Percentiles rank a stretch among this genome's conserved stretches.
Evolutionary conservation across 352 stramenopile species (phyloP).

Genomic region (Phytophthora boehmeriae): DNA sequence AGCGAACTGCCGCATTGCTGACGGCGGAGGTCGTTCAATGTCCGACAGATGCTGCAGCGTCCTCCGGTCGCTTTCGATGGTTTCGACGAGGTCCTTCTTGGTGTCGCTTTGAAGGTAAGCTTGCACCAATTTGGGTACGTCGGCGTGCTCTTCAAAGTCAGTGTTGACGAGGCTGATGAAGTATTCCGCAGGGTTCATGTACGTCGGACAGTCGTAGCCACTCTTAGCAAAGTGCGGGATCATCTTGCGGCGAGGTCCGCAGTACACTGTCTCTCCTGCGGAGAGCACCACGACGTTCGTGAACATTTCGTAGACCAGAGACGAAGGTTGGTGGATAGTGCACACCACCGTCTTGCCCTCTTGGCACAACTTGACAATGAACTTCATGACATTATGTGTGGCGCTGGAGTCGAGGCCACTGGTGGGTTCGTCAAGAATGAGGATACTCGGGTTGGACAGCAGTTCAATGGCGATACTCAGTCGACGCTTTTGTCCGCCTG

Average conservation of each 20-base stretch:
- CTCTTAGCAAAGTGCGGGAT: constrained; percentile 45
- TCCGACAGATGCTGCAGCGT: constrained; percentile 25
- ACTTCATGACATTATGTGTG: constrained; percentile 29
- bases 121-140: constrained; percentile 31
- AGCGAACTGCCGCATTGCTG: constrained; percentile 43
- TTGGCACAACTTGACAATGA: constrained; percentile 24
- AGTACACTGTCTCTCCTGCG: constrained; percentile 38
- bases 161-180: constrained; percentile 59
- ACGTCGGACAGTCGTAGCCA: constrained; percentile 44
- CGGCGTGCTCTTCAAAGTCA: constrained; percentile 53
- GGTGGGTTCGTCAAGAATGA: constrained; percentile 88
- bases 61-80: constrained; percentile 25
- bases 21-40: constrained; percentile 28
- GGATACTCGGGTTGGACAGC: constrained; percentile 67
- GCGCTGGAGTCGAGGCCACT: constrained; percentile 52
- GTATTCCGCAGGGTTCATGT: constrained; percentile 66
- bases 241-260: constrained; percentile 49
- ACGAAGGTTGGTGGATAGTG: constrained; percentile 70
- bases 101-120: constrained; percentile 26
- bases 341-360: constrained; percentile 48
- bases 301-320: constrained; percentile 38
- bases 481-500: constrained; percentile 79
- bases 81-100: constrained; percentile 6
- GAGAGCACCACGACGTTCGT: constrained; percentile 57
- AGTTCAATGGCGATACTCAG: constrained; percentile 84